phyloP scores from a whole-genome alignment of 2,329 filamentous ascomycete genomes.

The Thielaviopsis ethacetica region DNA sequence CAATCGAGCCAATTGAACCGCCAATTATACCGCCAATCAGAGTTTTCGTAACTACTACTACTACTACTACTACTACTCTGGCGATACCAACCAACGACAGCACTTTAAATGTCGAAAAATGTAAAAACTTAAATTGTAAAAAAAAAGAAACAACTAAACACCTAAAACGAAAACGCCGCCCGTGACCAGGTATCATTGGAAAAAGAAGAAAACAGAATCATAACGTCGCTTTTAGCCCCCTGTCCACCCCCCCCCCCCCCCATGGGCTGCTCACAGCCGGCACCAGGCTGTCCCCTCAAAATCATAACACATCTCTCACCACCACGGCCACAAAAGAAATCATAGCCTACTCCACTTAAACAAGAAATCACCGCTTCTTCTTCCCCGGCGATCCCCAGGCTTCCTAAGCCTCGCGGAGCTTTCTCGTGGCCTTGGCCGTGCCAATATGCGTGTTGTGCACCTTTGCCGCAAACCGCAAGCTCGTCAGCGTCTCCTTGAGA shows the following conservation, averaged over 20 bases:
- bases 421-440: slow-evolving; percentile 63
- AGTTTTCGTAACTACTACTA: no score
- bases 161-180: slow-evolving; percentile 1
- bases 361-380: neutral
- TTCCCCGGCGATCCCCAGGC: neutral
- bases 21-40: neutral
- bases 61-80: neutral
- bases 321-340: no score
- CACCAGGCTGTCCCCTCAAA: no score
- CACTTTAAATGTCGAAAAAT: neutral
- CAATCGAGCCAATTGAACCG: neutral
- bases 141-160: neutral
- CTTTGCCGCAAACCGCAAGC: slow-evolving; percentile 90
- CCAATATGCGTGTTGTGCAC: slow-evolving; percentile 86
- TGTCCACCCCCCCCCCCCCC: neutral
- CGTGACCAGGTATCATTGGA: slow-evolving; percentile 11
- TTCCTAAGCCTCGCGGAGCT: slow-evolving; percentile 21
- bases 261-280: no score
- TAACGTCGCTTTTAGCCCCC: slow-evolving; percentile 7
- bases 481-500: slow-evolving; percentile 82
- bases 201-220: slow-evolving; percentile 5
- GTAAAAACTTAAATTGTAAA: neutral
- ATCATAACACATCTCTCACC: neutral
- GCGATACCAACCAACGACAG: neutral
- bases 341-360: neutral